These are phyloP conservation scores for Gossypium australe DNA, from an alignment of 345 rosid genomes.

Conservation along the genomic window DNA sequence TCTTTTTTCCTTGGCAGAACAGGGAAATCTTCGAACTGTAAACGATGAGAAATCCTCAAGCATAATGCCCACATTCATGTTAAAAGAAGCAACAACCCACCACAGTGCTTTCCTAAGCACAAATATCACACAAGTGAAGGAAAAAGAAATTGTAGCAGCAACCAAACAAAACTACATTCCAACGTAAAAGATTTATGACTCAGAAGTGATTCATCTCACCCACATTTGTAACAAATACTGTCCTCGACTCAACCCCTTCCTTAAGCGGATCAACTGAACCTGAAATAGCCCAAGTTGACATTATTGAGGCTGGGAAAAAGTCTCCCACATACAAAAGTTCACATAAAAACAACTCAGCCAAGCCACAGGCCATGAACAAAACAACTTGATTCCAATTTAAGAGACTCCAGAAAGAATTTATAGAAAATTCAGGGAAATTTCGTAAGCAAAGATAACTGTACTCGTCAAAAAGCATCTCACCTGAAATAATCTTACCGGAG, in stretches of 20 bases:
- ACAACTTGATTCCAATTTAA: neutral
- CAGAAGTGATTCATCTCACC: neutral
- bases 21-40: neutral
- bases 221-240: constrained; percentile 8
- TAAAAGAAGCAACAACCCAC: neutral
- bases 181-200: neutral
- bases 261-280: constrained; percentile 6
- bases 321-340: neutral
- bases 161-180: neutral
- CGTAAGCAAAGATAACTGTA: neutral
- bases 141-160: neutral
- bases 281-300: neutral
- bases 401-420: neutral
- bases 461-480: neutral
- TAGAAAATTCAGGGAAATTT: neutral
- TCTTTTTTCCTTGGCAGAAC: neutral
- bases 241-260: constrained; percentile 7
- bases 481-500: neutral
- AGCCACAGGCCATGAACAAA: neutral
- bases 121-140: neutral
- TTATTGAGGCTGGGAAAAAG: neutral
- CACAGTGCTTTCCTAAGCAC: neutral
- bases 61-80: neutral
- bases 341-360: neutral
- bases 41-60: neutral